These are phyloP conservation scores for Pseudonectria buxi DNA, from an alignment of 2,329 filamentous ascomycete genomes.

Conservation along the genomic window DNA sequence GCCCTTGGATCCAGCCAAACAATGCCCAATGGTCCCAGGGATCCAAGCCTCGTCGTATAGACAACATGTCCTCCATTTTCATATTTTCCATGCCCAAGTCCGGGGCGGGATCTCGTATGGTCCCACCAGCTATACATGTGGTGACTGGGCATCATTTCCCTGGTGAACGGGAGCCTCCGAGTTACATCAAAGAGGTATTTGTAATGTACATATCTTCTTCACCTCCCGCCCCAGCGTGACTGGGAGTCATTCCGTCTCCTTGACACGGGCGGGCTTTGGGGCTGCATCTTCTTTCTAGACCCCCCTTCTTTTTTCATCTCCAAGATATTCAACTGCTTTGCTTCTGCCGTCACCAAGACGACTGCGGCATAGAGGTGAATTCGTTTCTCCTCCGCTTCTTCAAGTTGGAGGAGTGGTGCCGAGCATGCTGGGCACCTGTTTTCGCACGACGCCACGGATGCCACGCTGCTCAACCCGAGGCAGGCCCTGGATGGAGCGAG, in stretches of 20 bases:
- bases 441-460: conserved; percentile 43
- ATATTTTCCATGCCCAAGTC: conserved; percentile 2
- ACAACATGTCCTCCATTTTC: conserved; percentile 1
- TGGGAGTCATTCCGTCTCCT: neutral
- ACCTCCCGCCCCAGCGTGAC: neutral
- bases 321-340: no score
- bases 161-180: conserved; percentile 1
- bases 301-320: neutral
- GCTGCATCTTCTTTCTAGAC: neutral
- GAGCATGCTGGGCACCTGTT: conserved; percentile 48
- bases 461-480: conserved; percentile 54
- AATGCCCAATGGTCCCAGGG: conserved; percentile 4
- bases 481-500: conserved; percentile 82
- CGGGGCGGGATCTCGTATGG: conserved; percentile 4
- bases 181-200: conserved; percentile 22
- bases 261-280: neutral
- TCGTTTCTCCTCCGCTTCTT: conserved; percentile 6
- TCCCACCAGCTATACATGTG: conserved; percentile 9
- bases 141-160: no score
- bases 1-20: conserved; percentile 12
- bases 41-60: conserved; percentile 18
- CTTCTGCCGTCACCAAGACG: no score
- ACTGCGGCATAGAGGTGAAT: neutral
- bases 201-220: conserved; percentile 11
- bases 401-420: conserved; percentile 35